Evolutionary conservation across 2,329 filamentous ascomycete genomes (phyloP), one percentile per base, ranked within the genome.

Genomic region (Beauveria rudraprayagi): DNA sequence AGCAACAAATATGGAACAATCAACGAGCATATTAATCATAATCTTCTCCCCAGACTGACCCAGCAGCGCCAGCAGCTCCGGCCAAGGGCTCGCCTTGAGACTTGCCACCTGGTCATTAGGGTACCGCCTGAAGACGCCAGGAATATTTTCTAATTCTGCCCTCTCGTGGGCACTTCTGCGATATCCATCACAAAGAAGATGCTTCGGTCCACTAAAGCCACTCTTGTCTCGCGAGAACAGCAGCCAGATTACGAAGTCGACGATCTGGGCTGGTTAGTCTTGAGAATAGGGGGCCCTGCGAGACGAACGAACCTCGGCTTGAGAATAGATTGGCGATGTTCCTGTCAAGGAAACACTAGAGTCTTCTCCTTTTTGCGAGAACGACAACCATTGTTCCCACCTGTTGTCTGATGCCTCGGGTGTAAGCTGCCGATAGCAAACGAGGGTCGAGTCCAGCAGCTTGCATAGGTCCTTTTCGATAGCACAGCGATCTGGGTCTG

Each of bases 151-250:
- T 1, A 61, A 62, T 14, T 71, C 65, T 6, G 69, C 68, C 6
- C 65, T 67, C 28, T 71, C 73, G 37, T 66, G 69, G 40, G 66
- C 66, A 28, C 75, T 70, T 66, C 80, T 83, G 67, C 88, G 84
- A 67, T 87, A 96, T 26, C 93, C 93, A 77, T 96, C 88, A 66
- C 91, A 92, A 5, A 99, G 81, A 5, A 96, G 69, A 74, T 97
- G 90, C 56, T 83, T 82, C 1, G 88, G 87, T 68, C 81, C 83
- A 55, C 64, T 41, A 10, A 65, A 77, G 72, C 62, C 73, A 74
- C 30, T 70, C 37, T 78, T 75, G 17, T 77, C 74, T 66, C 82
- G 80, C 14, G 82, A 83, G 72, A 96, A 96, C 2, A 96, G 77
- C 10, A 83, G 79, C 84, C 88, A 92, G 47, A 97, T 84, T 30